phyloP scores from a whole-genome alignment of 208 protist genomes.

The Trichomonas vaginalis region DNA sequence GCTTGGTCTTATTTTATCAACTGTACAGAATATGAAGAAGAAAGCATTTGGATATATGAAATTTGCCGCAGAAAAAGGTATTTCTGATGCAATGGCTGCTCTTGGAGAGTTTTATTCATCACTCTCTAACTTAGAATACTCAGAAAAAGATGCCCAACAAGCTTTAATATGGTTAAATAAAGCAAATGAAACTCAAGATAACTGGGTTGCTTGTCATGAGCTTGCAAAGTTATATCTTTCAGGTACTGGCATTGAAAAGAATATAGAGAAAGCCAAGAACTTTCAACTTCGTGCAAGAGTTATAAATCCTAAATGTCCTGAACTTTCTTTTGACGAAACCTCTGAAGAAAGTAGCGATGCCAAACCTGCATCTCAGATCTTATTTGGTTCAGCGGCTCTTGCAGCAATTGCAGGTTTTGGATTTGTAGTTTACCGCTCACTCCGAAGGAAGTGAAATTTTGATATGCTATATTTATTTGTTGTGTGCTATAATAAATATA shows the following conservation, averaged over 20 bases:
- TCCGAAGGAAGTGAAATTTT: neutral
- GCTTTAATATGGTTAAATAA: neutral
- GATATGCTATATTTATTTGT: neutral
- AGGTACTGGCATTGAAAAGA: neutral
- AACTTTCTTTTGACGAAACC: neutral
- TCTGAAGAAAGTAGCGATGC: neutral
- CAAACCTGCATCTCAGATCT: neutral
- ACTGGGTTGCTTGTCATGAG: neutral
- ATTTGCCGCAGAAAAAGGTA: neutral
- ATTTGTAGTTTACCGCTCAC: neutral
- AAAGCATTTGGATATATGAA: neutral
- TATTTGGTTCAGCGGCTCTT: neutral
- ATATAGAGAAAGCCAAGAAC: neutral
- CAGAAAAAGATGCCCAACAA: neutral
- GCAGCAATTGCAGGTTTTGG: neutral
- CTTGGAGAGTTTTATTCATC: neutral
- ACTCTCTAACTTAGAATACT: neutral
- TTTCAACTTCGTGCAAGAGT: neutral
- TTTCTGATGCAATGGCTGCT: neutral
- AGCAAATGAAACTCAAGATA: neutral
- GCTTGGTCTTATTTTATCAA: neutral
- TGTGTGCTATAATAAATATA: too few species aligned
- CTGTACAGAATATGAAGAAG: neutral
- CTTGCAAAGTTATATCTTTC: neutral
- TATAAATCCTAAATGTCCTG: neutral